Base-by-base conservation (phyloP, 192 early-diverging fungal species). In the Backusella circina region DNA sequence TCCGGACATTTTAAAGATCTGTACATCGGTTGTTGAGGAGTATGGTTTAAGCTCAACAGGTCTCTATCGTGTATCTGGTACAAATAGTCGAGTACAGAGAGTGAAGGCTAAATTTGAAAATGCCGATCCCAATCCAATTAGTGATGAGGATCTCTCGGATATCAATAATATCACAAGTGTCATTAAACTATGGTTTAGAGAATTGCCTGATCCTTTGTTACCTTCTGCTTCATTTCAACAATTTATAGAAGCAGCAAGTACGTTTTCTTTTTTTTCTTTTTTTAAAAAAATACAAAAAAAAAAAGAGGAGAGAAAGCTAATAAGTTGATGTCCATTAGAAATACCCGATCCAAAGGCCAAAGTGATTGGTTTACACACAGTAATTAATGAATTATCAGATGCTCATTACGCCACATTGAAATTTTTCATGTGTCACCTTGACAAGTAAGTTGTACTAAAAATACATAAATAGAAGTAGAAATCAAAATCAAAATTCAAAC, bases 101-200 rank as follows among this genome's bases (percentile, higher is more conserved):
- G 82, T 98, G 28, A 85, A 90, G 21, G 78, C 83, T 31, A 80
- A 90, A 57, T 91, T 98, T 76, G 93, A 97, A 79, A 80, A 90
- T 68, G 88, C 91, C 88, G 82, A 47, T 35, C 38, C 57, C 0
- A 87, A 94, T 74, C 73, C 96, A 57, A 85, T 86, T 8, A 77
- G 79, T 26, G 88, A 88, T 57, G 86, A 90, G 23, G 74, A 88
- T 33, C 83, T 85, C 28, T 75, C 84, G 2, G 96, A 98, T 75
- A 91, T 99, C 50, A 93, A 96, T 79, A 92, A 90, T 73, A 85
- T 97, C 5, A 83, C 95, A 30, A 89, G 94, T 69, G 90, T 95
- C 26, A 80, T 99, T 10, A 99, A 99, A 79, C 85, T 96, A 50
- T 99, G 93, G 88, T 93, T 99, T 78, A 88, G 97, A 36, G 96